Percentiles rank a stretch among this genome's conserved stretches.
These are phyloP conservation scores for Fusarium sp. DNA, from an alignment of 2,329 filamentous ascomycete species.

Conservation along the genomic window DNA sequence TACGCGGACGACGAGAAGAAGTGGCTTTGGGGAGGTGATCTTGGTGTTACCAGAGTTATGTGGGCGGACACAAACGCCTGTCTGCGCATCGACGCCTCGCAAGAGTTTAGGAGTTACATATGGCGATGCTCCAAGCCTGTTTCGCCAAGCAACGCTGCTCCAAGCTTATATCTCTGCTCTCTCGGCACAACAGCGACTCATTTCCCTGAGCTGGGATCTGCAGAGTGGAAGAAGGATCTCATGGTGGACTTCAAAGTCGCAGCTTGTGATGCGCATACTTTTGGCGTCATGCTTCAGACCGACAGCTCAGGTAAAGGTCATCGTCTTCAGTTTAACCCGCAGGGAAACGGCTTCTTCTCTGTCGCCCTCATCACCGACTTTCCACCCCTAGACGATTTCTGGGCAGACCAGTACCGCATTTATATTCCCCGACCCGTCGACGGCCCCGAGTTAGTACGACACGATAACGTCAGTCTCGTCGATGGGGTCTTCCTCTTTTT, in stretches of 20 bases:
- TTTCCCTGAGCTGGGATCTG: constrained; percentile 40
- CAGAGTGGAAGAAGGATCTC: constrained; percentile 34
- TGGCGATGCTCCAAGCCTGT: constrained; percentile 31
- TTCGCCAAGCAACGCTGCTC: constrained; percentile 38
- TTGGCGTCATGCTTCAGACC: constrained; percentile 47
- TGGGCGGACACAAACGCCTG: constrained; percentile 44
- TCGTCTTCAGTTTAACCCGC: constrained; percentile 42
- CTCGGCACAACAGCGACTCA: constrained; percentile 42
- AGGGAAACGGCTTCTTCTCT: constrained; percentile 39
- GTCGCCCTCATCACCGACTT: constrained; percentile 48
- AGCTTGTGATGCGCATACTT: constrained; percentile 45
- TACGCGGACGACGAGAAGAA: constrained; percentile 49
- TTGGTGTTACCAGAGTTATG: constrained; percentile 49
- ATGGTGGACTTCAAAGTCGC: constrained; percentile 43
- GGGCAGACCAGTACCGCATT: constrained; percentile 52
- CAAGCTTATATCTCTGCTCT: constrained; percentile 43
- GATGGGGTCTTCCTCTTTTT: constrained; percentile 44
- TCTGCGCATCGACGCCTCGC: constrained; percentile 43
- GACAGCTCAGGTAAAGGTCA: constrained; percentile 45
- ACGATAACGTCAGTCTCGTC: constrained; percentile 45
- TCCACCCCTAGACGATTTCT: constrained; percentile 53
- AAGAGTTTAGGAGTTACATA: constrained; percentile 39
- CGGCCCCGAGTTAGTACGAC: constrained; percentile 51
- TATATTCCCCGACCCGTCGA: constrained; percentile 49
- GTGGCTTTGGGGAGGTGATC: constrained; percentile 54